phyloP scores from a whole-genome alignment of 2,329 filamentous ascomycete species.

The Pyricularia pennisetigena region DNA sequence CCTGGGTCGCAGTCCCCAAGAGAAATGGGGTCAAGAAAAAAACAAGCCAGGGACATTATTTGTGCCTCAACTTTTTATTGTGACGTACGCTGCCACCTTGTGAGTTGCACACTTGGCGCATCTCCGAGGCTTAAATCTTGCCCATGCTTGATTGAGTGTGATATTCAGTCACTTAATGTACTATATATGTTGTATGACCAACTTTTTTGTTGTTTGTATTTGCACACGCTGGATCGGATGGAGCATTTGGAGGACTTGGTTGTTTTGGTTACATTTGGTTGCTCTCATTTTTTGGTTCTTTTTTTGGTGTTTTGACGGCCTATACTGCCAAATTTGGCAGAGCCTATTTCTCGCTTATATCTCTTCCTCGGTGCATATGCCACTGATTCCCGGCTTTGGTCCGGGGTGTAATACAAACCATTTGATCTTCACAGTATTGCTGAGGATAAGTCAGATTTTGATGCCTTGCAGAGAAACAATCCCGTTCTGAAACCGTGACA shows the following conservation, averaged over 20 bases:
- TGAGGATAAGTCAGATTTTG: not conserved
- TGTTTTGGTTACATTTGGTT: not conserved
- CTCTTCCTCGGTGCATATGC: not conserved
- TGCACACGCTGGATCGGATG: not conserved
- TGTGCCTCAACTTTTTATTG: not conserved
- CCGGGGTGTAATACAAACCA: not conserved
- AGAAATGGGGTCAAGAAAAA: not conserved
- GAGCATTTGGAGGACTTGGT: not conserved
- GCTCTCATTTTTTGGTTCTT: not conserved
- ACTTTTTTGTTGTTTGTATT: not conserved
- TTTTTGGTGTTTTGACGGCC: not conserved
- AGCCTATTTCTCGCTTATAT: not conserved
- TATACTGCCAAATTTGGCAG: not conserved
- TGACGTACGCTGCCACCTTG: not conserved
- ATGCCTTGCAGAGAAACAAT: not conserved
- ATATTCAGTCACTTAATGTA: not conserved
- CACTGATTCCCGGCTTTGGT: not conserved
- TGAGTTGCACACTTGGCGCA: not conserved
- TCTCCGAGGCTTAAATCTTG: not conserved
- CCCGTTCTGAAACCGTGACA: not conserved
- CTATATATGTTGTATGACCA: conserved; percentile 1
- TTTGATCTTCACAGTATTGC: not conserved
- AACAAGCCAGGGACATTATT: not conserved
- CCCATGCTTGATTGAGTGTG: not conserved
- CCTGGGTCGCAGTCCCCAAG: not conserved